Conservation (phyloP, 257 asterid genomes). For the Lycium barbarum region DNA sequence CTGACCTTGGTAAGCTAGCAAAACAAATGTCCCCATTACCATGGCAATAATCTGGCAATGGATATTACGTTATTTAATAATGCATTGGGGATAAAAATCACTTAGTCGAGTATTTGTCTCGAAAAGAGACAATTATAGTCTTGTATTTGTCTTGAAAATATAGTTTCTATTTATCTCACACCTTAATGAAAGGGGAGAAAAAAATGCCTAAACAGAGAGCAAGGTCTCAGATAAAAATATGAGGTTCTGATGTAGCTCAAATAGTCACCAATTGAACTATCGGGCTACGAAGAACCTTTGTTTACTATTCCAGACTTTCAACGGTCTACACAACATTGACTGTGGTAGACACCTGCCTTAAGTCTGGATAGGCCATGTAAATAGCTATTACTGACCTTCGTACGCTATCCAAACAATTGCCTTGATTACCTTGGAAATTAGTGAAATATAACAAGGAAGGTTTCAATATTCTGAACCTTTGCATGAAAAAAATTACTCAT, state of each 20-base stretch:
- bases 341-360: too few relatives aligned
- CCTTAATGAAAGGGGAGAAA: background rate
- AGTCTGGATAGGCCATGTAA: too few relatives aligned
- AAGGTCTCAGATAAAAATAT: background rate
- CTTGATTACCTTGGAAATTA: background rate
- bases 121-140: background rate
- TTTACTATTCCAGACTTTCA: slow-evolving; percentile 8
- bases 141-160: background rate
- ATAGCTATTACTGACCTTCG: too few relatives aligned
- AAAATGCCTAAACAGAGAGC: background rate
- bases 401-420: too few relatives aligned
- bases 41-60: background rate
- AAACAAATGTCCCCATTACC: background rate
- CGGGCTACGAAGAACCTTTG: background rate
- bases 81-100: background rate
- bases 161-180: background rate
- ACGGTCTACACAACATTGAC: slow-evolving; percentile 8
- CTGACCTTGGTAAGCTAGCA: background rate
- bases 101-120: background rate
- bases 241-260: slow-evolving; percentile 1
- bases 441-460: background rate
- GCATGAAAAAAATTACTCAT: too few relatives aligned
- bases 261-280: background rate
- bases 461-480: too few relatives aligned
- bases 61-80: background rate